phyloP scores from a whole-genome alignment of 495 filamentous ascomycete species.

The Neohortaea acidophila region DNA sequence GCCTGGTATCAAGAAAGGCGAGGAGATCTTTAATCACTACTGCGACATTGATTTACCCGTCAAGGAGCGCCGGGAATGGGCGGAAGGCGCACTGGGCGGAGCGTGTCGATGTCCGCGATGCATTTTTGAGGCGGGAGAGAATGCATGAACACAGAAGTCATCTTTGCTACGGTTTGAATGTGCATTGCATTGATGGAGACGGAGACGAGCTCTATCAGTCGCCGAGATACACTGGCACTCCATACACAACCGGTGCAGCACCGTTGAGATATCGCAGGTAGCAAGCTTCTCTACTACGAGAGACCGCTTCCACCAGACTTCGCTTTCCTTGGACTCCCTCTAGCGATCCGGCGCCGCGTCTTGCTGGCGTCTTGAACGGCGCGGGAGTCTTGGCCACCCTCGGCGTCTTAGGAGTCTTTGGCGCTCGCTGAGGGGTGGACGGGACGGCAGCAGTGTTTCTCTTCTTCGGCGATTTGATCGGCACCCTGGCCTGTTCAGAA shows the following conservation, averaged over 20 bases:
- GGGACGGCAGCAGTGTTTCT: slow-evolving; percentile 4
- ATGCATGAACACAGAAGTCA: too few species aligned
- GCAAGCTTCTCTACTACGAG: slow-evolving; percentile 54
- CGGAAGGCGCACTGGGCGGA: slow-evolving; percentile 13
- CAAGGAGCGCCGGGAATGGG: slow-evolving; percentile 49
- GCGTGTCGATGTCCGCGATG: slow-evolving; percentile 16
- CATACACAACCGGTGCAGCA: slow-evolving; percentile 85
- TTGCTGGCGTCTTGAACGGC: slow-evolving; percentile 11
- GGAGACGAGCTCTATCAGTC: too few species aligned
- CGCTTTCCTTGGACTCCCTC: slow-evolving; percentile 4
- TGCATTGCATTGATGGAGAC: too few species aligned
- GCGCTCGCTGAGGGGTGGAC: slow-evolving; percentile 5
- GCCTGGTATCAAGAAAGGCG: slow-evolving; percentile 43
- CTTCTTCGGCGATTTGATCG: slow-evolving; percentile 17
- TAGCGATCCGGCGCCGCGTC: slow-evolving; percentile 1
- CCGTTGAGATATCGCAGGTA: slow-evolving; percentile 81
- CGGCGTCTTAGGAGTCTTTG: slow-evolving; percentile 14
- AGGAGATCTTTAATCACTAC: slow-evolving; percentile 87
- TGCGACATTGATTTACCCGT: slow-evolving; percentile 73
- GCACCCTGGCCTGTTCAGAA: slow-evolving; percentile 13
- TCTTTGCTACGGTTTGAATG: too few species aligned
- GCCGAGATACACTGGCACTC: slow-evolving; percentile 71
- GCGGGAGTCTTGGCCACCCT: slow-evolving; percentile 9
- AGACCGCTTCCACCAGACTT: slow-evolving; percentile 65
- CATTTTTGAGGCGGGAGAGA: slow-evolving; percentile 8